Percentiles rank a stretch among this genome's conserved stretches.
Evolutionary conservation across 371 early-diverging fungal species (phyloP).

Genomic region (Mucor plumbeus): DNA sequence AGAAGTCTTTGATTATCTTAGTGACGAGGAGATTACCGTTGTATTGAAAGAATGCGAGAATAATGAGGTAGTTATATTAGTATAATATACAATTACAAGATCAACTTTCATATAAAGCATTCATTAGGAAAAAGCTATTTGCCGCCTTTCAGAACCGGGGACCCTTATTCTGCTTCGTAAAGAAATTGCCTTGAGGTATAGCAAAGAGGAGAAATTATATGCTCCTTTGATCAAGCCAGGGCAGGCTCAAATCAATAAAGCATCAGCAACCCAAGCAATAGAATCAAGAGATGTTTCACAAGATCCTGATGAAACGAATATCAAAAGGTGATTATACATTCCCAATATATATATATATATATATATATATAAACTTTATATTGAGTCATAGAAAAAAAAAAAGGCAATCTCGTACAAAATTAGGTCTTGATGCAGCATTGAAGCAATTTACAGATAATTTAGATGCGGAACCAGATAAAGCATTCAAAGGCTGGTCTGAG

Average conservation of each 20-base stretch:
- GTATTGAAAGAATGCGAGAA: conserved; percentile 76
- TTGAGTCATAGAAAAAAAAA: background rate
- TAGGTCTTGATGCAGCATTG: conserved; percentile 87
- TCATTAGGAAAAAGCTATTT: conserved; percentile 68
- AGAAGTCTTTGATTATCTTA: conserved; percentile 73
- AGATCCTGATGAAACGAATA: too few relatives aligned
- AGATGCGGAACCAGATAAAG: conserved; percentile 58
- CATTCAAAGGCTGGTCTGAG: conserved; percentile 92
- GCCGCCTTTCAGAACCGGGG: conserved; percentile 71
- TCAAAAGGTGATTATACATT: too few relatives aligned
- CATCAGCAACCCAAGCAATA: background rate
- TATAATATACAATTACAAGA: background rate
- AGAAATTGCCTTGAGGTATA: conserved; percentile 65
- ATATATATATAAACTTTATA: background rate
- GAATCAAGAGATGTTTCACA: background rate
- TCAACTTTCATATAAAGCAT: background rate
- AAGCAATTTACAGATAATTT: conserved; percentile 74
- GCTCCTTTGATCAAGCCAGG: conserved; percentile 67
- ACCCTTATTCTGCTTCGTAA: conserved; percentile 72
- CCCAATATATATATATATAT: too few relatives aligned
- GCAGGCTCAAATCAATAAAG: conserved; percentile 46
- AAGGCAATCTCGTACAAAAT: conserved; percentile 73
- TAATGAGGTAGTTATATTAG: conserved; percentile 64
- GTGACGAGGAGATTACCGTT: conserved; percentile 80
- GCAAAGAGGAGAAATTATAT: conserved; percentile 39